Evolutionary conservation across 2,329 filamentous ascomycete species (phyloP).

Genomic region (Exophiala dermatitidis): DNA sequence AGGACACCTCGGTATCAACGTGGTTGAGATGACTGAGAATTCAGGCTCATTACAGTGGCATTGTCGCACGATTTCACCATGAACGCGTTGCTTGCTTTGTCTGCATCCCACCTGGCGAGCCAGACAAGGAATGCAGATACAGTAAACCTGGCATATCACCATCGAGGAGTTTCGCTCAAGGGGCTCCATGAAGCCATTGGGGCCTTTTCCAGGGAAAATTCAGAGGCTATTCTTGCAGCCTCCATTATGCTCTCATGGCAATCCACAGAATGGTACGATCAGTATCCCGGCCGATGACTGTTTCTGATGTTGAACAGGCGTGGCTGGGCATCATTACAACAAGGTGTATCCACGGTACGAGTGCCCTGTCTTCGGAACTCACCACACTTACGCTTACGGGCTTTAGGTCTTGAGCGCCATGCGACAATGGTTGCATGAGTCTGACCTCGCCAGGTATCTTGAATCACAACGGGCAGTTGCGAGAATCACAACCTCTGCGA

Average conservation of each 20-base stretch:
- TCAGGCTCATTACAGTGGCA: conserved; percentile 73
- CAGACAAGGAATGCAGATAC: conserved; percentile 78
- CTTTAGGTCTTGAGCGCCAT: conserved; percentile 76
- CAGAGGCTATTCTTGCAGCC: conserved; percentile 83
- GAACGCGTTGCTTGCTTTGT: conserved; percentile 85
- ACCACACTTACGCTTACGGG: conserved; percentile 3
- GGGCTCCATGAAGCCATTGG: conserved; percentile 83
- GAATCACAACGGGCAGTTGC: conserved; percentile 37
- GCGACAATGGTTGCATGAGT: conserved; percentile 86
- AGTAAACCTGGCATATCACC: conserved; percentile 80
- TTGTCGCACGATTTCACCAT: conserved; percentile 81
- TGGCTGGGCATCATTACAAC: conserved; percentile 87
- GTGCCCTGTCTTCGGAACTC: not conserved
- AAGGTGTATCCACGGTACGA: conserved; percentile 79
- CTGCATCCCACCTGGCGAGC: conserved; percentile 90
- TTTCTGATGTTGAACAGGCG: conserved; percentile 54
- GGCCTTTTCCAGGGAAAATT: conserved; percentile 75
- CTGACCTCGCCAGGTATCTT: conserved; percentile 48
- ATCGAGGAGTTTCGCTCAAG: conserved; percentile 76
- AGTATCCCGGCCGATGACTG: conserved; percentile 19
- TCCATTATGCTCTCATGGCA: conserved; percentile 94
- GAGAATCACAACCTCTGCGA: conserved; percentile 32
- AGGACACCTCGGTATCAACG: conserved; percentile 37
- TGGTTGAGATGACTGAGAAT: conserved; percentile 18
- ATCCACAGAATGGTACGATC: conserved; percentile 81